Percentiles rank a stretch among this genome's conserved stretches.
Evolutionary conservation across 2,329 filamentous ascomycete genomes (phyloP).

Genomic region (Ambrosiella cleistominuta): DNA sequence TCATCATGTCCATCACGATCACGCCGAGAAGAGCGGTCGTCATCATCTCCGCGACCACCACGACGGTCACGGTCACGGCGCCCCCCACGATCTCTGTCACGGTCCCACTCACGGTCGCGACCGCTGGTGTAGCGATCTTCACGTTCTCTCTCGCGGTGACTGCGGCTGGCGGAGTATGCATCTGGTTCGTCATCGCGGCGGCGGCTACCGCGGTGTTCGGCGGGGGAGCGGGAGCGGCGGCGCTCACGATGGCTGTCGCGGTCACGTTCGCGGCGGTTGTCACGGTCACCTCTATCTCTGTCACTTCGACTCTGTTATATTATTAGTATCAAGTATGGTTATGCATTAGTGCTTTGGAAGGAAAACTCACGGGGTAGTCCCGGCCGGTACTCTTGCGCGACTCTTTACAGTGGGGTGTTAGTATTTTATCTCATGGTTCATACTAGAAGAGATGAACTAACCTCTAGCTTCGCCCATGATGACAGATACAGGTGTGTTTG

Average conservation of each 20-base stretch:
- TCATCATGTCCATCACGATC: slow-evolving; percentile 37
- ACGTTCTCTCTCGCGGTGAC: slow-evolving; percentile 80
- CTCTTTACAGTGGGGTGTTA: slow-evolving; percentile 19
- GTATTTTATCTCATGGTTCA: background rate
- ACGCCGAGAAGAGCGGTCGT: slow-evolving; percentile 39
- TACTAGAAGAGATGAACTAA: slow-evolving; percentile 1
- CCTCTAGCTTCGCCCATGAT: slow-evolving; percentile 52
- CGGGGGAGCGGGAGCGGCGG: slow-evolving; percentile 71
- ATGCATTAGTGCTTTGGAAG: background rate
- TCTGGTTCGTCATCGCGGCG: slow-evolving; percentile 66
- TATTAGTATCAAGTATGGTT: background rate
- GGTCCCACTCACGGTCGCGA: slow-evolving; percentile 61
- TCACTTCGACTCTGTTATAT: slow-evolving; percentile 3
- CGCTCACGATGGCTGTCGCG: slow-evolving; percentile 35
- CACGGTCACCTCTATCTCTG: slow-evolving; percentile 20
- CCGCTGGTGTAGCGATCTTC: slow-evolving; percentile 66
- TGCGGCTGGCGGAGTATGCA: slow-evolving; percentile 81
- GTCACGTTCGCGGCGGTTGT: slow-evolving; percentile 22
- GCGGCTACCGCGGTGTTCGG: slow-evolving; percentile 44
- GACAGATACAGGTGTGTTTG: slow-evolving; percentile 7
- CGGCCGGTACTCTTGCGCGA: slow-evolving; percentile 31
- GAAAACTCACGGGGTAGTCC: slow-evolving; percentile 33
- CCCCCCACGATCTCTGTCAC: slow-evolving; percentile 35
- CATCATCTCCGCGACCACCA: slow-evolving; percentile 37
- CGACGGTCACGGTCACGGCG: slow-evolving; percentile 24